phyloP scores from a whole-genome alignment of 176 grass and related monocot genomes.

The Lolium perenne region DNA sequence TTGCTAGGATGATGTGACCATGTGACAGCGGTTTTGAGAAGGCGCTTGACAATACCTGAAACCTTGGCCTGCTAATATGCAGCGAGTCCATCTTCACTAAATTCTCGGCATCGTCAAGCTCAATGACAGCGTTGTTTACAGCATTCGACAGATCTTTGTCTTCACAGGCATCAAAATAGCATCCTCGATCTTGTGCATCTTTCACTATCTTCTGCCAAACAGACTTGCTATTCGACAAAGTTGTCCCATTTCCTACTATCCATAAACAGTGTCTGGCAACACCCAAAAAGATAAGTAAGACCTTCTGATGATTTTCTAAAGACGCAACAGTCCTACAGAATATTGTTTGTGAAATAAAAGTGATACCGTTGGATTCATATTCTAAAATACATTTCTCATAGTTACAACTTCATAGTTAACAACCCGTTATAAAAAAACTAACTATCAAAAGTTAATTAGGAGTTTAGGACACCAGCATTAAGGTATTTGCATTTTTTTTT shows the following conservation, averaged over 20 bases:
- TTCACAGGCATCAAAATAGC: conserved; percentile 47
- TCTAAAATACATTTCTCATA: neutral
- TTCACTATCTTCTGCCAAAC: conserved; percentile 49
- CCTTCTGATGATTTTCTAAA: neutral
- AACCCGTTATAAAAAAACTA: too few species aligned
- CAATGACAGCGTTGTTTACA: conserved; percentile 29
- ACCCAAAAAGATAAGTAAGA: neutral
- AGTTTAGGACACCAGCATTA: too few species aligned
- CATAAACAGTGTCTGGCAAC: conserved; percentile 49
- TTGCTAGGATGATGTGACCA: neutral
- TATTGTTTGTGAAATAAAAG: neutral
- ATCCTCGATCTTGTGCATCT: conserved; percentile 33
- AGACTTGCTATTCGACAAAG: conserved; percentile 41
- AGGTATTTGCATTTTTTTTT: too few species aligned
- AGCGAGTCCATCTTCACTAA: conserved; percentile 23
- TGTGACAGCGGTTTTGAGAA: neutral
- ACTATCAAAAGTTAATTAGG: too few species aligned
- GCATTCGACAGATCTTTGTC: conserved; percentile 43
- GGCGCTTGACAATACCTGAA: conserved; percentile 21
- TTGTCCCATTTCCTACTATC: conserved; percentile 56
- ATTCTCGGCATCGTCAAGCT: conserved; percentile 38
- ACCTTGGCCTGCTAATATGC: conserved; percentile 21
- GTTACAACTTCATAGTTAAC: too few species aligned
- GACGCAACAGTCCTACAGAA: neutral
- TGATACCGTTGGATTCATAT: neutral